Evolutionary conservation across 768 basidiomycete species (phyloP).

Genomic region (Pulveroboletus sp.): DNA sequence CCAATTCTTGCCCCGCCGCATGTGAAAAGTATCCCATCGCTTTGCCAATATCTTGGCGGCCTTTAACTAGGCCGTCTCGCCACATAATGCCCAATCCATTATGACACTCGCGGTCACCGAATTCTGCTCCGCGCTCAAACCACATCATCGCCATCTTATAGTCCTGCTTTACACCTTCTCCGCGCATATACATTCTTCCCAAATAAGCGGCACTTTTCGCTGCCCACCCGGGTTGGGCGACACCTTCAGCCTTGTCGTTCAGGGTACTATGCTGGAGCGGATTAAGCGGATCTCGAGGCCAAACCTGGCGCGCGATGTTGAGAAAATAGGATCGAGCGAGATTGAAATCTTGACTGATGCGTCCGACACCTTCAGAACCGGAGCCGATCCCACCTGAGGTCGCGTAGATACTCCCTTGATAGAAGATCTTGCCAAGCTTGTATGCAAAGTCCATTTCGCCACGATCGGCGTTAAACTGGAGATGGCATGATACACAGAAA

Average conservation of each 20-base stretch:
- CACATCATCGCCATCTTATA: slow-evolving; percentile 78
- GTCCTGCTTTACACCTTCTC: slow-evolving; percentile 85
- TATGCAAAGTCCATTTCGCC: slow-evolving; percentile 87
- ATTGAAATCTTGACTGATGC: slow-evolving; percentile 73
- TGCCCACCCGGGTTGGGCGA: slow-evolving; percentile 54
- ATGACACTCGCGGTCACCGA: slow-evolving; percentile 82
- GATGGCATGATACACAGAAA: slow-evolving; percentile 1
- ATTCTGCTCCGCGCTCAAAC: slow-evolving; percentile 83
- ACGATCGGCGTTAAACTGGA: slow-evolving; percentile 90
- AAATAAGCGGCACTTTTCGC: slow-evolving; percentile 82
- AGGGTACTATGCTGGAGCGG: slow-evolving; percentile 42
- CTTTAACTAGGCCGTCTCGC: slow-evolving; percentile 78
- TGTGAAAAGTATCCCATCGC: slow-evolving; percentile 64
- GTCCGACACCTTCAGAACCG: slow-evolving; percentile 89
- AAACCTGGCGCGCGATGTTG: slow-evolving; percentile 75
- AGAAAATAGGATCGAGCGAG: slow-evolving; percentile 81
- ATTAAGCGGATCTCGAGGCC: slow-evolving; percentile 76
- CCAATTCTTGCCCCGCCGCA: slow-evolving; percentile 83
- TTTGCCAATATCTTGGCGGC: slow-evolving; percentile 60
- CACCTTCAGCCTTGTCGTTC: slow-evolving; percentile 45
- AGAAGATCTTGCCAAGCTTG: slow-evolving; percentile 91
- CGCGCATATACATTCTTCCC: slow-evolving; percentile 90
- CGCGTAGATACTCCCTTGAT: slow-evolving; percentile 89
- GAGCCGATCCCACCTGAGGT: slow-evolving; percentile 75
- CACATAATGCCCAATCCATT: slow-evolving; percentile 91